These are phyloP conservation scores for Cylindrotheca closterium DNA, from an alignment of 108 stramenopile species.

Conservation along the genomic window DNA sequence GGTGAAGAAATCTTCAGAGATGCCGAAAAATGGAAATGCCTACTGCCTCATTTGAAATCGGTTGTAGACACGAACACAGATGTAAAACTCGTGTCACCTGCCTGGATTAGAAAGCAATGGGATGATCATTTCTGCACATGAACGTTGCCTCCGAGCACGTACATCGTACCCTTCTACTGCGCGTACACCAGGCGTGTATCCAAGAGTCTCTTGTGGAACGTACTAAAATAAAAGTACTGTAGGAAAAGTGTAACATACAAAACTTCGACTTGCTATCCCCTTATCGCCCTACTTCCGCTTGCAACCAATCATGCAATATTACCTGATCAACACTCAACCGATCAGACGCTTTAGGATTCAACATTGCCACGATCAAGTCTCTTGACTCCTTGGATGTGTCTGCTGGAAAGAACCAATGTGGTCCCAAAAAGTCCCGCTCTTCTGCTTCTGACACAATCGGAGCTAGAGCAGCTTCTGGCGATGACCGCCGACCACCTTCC, in stretches of 20 bases:
- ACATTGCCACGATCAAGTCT: slow-evolving; percentile 87
- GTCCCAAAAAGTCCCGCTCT: slow-evolving; percentile 68
- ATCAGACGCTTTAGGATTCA: slow-evolving; percentile 75
- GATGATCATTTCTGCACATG: no score
- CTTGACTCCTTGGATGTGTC: slow-evolving; percentile 58
- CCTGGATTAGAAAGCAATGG: neutral
- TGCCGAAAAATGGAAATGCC: neutral
- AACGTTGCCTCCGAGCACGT: no score
- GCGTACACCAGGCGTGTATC: no score
- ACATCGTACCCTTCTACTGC: no score
- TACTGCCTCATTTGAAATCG: neutral
- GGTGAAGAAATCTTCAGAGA: neutral
- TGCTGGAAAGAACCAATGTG: slow-evolving; percentile 84
- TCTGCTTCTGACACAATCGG: slow-evolving; percentile 67
- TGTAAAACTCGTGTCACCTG: neutral
- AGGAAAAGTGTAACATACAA: no score
- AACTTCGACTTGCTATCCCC: no score
- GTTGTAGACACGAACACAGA: neutral
- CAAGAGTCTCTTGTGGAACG: no score
- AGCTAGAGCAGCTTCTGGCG: slow-evolving; percentile 51
- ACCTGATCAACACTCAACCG: slow-evolving; percentile 72
- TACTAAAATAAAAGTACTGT: no score
- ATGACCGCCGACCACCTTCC: slow-evolving; percentile 54
- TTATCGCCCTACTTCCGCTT: slow-evolving; percentile 6
- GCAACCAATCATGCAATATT: slow-evolving; percentile 74